Evolutionary conservation across 306 rosid species (phyloP), one percentile per base, ranked within the genome.

Genomic region (Prinsepia uniflora): DNA sequence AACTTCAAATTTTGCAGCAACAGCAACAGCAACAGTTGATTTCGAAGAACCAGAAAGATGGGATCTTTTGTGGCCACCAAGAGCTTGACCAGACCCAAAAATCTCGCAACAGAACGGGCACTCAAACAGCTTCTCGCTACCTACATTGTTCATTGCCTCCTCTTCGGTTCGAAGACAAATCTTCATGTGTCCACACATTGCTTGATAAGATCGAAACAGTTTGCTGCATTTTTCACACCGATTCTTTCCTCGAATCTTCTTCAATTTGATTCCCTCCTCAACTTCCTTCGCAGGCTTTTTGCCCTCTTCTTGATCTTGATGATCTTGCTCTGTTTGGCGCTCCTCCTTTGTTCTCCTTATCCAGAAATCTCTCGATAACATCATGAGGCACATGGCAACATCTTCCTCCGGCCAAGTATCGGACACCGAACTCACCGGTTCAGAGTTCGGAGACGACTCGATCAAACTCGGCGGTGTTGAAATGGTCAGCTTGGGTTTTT

Each of bases 31-130:
- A 10, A 20, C 72, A 2, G 3, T 9, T 18, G 65, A 2, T 12
- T 36, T 58, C 0, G 87, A 78, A 58, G 86, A 63, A 47, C 78
- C 76, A 10, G 77, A 4, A 6, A 87, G 72, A 60, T 92, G 98
- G 43, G 96, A 86, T 88, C 95, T 88, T 78, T 89, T 92, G 75
- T 92, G 98, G 8, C 98, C 98, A 39, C 98, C 98, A 13, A 92
- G 88, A 0, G 98, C 96, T 82, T 92, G 98, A 15, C 96, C 96
- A 4, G 92, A 89, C 11, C 96, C 92, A 56, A 92, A 91, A 1
- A 91, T 78, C 69, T 85, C 86, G 14, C 6, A 72, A 66, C 97
- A 91, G 64, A 80, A 91, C 36, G 97, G 97, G 77, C 96, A 88
- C 79, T 83, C 62, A 39, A 89, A 88, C 60, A 85, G 80, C 77